Conservation (phyloP, 768 basidiomycete species). For the Pleurotus sapidus region DNA sequence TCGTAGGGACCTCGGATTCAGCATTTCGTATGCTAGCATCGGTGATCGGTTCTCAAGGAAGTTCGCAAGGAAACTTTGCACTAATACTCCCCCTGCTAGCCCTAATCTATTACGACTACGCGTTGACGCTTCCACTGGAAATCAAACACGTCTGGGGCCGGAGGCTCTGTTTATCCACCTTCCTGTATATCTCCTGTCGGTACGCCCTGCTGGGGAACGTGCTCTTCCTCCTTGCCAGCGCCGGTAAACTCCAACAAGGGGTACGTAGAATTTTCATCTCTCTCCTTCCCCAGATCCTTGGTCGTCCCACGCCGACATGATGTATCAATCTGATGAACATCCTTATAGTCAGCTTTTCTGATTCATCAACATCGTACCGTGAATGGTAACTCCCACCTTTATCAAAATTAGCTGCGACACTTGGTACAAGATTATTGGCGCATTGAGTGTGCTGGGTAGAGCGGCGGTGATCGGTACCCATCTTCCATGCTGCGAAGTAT, state of each 20-base stretch:
- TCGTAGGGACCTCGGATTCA: no score
- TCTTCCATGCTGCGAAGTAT: neutral
- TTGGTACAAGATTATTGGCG: slow-evolving; percentile 24
- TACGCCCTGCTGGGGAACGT: slow-evolving; percentile 31
- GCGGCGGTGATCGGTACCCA: slow-evolving; percentile 21
- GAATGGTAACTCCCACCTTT: neutral
- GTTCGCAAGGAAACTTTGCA: no score
- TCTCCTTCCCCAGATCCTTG: neutral
- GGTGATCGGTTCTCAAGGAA: no score
- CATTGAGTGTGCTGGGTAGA: slow-evolving; percentile 26
- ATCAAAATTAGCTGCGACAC: slow-evolving; percentile 19
- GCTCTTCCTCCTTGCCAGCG: slow-evolving; percentile 26
- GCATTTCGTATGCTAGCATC: no score
- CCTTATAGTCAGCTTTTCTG: no score
- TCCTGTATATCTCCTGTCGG: slow-evolving; percentile 28
- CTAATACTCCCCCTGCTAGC: slow-evolving; percentile 11
- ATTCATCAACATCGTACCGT: no score
- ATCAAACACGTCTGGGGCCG: slow-evolving; percentile 28
- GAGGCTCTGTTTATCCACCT: slow-evolving; percentile 23
- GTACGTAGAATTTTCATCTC: slow-evolving; percentile 1
- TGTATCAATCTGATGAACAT: no score
- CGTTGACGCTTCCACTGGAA: slow-evolving; percentile 26
- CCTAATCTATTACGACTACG: slow-evolving; percentile 29
- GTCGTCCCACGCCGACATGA: neutral
- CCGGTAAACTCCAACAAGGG: slow-evolving; percentile 15